Evolutionary conservation across 148 eudicot genomes (phyloP).

Genomic region (Arctostaphylos glauca): DNA sequence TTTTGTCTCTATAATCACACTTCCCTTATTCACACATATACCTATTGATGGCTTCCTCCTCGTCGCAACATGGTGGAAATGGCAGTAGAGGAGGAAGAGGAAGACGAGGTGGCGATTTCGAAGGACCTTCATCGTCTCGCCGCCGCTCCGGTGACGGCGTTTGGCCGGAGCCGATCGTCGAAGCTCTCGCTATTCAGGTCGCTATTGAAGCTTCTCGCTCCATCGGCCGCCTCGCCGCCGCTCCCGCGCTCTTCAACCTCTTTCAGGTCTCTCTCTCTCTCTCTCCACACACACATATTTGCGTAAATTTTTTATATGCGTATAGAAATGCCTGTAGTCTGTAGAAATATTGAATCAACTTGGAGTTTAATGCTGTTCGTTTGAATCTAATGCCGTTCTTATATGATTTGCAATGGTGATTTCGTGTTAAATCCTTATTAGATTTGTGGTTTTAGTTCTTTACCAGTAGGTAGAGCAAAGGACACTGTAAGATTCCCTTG

Average conservation of each 20-base stretch:
- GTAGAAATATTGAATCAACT: neutral
- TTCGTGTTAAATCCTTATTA: neutral
- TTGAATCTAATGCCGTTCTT: too few relatives aligned
- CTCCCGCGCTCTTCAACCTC: slow-evolving; percentile 55
- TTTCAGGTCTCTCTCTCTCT: slow-evolving; percentile 52
- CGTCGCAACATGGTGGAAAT: neutral
- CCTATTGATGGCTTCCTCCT: slow-evolving; percentile 3
- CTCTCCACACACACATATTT: neutral
- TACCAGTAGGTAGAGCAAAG: too few relatives aligned
- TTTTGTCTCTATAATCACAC: slow-evolving; percentile 6
- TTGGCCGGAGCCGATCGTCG: slow-evolving; percentile 91
- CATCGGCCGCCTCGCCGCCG: slow-evolving; percentile 60
- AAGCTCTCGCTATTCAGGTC: slow-evolving; percentile 60
- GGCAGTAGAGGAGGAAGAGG: slow-evolving; percentile 13
- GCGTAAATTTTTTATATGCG: neutral
- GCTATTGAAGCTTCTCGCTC: slow-evolving; percentile 58
- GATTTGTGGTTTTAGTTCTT: neutral
- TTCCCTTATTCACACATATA: neutral
- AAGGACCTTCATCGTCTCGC: slow-evolving; percentile 44
- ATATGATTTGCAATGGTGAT: neutral
- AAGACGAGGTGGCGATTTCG: slow-evolving; percentile 25
- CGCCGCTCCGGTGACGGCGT: slow-evolving; percentile 36
- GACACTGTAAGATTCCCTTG: neutral
- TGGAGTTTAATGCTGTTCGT: neutral
- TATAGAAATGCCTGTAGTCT: neutral